Evolutionary conservation across 2,329 filamentous ascomycete genomes (phyloP).

Genomic region (Alternaria arbusti): DNA sequence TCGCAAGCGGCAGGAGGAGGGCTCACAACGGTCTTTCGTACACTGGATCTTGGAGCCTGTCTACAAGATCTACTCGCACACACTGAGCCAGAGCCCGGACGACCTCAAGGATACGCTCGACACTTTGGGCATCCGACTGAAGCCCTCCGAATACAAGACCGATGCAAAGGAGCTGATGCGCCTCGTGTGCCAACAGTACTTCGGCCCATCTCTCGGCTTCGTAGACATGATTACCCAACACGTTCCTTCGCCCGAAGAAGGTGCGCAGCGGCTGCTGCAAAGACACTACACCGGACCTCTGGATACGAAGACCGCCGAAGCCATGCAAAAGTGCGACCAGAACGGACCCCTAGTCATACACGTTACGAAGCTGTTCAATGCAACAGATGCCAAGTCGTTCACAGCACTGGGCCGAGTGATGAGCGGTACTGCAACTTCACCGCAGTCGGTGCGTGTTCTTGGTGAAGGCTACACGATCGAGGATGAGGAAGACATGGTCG

Average conservation of each 20-base stretch:
- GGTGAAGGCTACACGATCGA: slow-evolving; percentile 96
- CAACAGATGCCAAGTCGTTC: slow-evolving; percentile 88
- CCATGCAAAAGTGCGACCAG: slow-evolving; percentile 83
- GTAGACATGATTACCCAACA: slow-evolving; percentile 95
- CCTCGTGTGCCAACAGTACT: slow-evolving; percentile 93
- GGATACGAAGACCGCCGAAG: slow-evolving; percentile 78
- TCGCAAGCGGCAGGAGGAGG: slow-evolving; percentile 81
- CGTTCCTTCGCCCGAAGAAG: slow-evolving; percentile 83
- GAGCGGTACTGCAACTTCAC: slow-evolving; percentile 86
- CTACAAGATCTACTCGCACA: slow-evolving; percentile 96
- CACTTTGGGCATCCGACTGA: slow-evolving; percentile 81
- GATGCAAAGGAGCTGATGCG: slow-evolving; percentile 90
- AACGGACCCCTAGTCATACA: slow-evolving; percentile 92
- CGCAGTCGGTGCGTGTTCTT: slow-evolving; percentile 84
- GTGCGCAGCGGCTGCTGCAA: slow-evolving; percentile 76
- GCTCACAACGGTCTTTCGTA: slow-evolving; percentile 84
- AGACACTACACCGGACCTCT: slow-evolving; percentile 90
- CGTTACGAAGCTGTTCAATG: slow-evolving; percentile 91
- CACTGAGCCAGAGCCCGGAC: slow-evolving; percentile 86
- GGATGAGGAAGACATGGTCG: slow-evolving; percentile 96
- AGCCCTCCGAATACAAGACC: slow-evolving; percentile 88
- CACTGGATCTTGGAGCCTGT: slow-evolving; percentile 95
- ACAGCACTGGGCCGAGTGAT: slow-evolving; percentile 89
- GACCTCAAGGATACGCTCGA: slow-evolving; percentile 81
- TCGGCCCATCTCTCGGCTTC: slow-evolving; percentile 85